These are phyloP conservation scores for Pleurotus giganteus DNA, from an alignment of 768 basidiomycete genomes.

Conservation along the genomic window DNA sequence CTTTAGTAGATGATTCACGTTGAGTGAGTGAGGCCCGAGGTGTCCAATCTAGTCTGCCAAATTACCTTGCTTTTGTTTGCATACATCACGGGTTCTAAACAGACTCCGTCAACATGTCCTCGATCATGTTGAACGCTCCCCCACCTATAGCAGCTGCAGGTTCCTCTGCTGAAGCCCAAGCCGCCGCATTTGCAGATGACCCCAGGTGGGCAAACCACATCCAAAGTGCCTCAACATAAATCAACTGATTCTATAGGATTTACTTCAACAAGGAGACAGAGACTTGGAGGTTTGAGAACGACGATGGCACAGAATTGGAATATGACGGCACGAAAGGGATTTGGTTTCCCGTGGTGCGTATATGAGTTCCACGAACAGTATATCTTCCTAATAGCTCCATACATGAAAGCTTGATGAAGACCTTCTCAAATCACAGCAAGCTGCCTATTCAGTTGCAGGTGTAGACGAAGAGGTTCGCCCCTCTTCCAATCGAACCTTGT, in stretches of 20 bases:
- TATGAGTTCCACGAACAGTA: neutral
- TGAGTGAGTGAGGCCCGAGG: neutral
- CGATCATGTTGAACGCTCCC: constrained; percentile 41
- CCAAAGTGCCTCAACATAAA: constrained; percentile 4
- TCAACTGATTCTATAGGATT: constrained; percentile 41
- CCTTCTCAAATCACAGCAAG: constrained; percentile 84
- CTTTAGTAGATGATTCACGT: neutral
- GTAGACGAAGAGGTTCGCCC: constrained; percentile 88
- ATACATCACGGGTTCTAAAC: constrained; percentile 29
- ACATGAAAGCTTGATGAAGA: constrained; percentile 79
- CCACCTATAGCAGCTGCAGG: constrained; percentile 51
- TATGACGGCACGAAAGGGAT: constrained; percentile 72
- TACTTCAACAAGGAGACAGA: constrained; percentile 73
- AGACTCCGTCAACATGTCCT: constrained; percentile 25
- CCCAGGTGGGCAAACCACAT: constrained; percentile 47
- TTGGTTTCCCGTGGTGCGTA: constrained; percentile 83
- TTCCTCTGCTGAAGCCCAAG: constrained; percentile 53
- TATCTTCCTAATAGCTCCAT: constrained; percentile 6
- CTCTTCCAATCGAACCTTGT: neutral
- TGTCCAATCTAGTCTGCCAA: neutral
- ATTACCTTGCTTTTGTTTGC: neutral
- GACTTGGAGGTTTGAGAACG: constrained; percentile 89
- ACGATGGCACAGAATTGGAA: constrained; percentile 88
- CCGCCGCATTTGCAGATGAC: constrained; percentile 75
- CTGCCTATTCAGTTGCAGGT: constrained; percentile 88